phyloP scores from a whole-genome alignment of 2,329 filamentous ascomycete genomes.

The Cladobotryum protrusum region DNA sequence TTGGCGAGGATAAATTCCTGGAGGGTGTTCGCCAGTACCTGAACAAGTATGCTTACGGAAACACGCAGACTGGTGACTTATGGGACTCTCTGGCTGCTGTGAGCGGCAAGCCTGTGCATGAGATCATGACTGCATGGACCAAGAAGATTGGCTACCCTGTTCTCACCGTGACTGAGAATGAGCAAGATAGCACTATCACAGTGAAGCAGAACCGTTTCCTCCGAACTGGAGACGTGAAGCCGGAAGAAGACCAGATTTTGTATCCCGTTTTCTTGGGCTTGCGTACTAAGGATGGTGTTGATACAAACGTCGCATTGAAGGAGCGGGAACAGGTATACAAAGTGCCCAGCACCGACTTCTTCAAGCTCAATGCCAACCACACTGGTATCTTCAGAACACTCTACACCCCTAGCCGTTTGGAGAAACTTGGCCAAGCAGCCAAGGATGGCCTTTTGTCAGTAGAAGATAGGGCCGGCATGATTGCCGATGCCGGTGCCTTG shows the following conservation, averaged over 20 bases:
- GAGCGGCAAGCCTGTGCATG: constrained; percentile 83
- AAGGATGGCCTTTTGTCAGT: constrained; percentile 66
- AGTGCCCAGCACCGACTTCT: constrained; percentile 76
- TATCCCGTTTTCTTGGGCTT: constrained; percentile 88
- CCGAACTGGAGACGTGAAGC: constrained; percentile 84
- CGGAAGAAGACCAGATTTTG: constrained; percentile 81
- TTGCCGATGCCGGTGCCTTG: constrained; percentile 84
- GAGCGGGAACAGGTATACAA: constrained; percentile 69
- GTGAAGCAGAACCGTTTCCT: constrained; percentile 95
- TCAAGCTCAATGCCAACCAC: constrained; percentile 94
- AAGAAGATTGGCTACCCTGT: constrained; percentile 95
- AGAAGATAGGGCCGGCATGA: constrained; percentile 91
- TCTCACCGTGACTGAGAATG: constrained; percentile 66
- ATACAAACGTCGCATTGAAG: constrained; percentile 45
- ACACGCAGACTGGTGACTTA: constrained; percentile 84
- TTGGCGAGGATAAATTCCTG: constrained; percentile 88
- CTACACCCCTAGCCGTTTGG: constrained; percentile 75
- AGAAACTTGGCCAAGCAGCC: constrained; percentile 82
- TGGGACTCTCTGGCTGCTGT: constrained; percentile 84
- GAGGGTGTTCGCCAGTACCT: constrained; percentile 87
- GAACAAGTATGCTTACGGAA: constrained; percentile 94
- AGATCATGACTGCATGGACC: constrained; percentile 94
- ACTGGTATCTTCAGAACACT: constrained; percentile 87
- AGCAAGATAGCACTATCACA: constrained; percentile 64
- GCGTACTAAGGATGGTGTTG: constrained; percentile 74